A percentile compares a stretch with the other conserved stretches of the same genome.
phyloP scores from a whole-genome alignment of 192 early-diverging fungal species.

The Rhizoclosmatium sp. region DNA sequence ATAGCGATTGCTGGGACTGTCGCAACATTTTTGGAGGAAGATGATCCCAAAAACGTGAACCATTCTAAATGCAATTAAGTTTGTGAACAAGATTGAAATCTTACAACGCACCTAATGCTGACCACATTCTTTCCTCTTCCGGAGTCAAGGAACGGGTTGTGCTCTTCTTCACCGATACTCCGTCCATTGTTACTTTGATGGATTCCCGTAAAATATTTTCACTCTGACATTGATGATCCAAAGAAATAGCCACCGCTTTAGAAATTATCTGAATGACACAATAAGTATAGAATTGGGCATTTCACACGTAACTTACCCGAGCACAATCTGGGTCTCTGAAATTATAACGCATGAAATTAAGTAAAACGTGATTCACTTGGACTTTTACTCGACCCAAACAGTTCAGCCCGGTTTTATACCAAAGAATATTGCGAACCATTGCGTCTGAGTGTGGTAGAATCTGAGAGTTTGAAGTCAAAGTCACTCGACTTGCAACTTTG shows the following conservation, averaged over 20 bases:
- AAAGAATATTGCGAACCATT: background rate
- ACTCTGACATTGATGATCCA: constrained; percentile 13
- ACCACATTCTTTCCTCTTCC: constrained; percentile 57
- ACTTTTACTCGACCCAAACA: background rate
- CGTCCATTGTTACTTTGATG: constrained; percentile 31
- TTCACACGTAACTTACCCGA: constrained; percentile 9
- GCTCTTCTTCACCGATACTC: constrained; percentile 49
- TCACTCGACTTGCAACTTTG: background rate
- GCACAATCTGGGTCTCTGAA: constrained; percentile 61
- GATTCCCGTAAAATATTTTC: constrained; percentile 18
- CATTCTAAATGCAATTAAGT: constrained; percentile 43
- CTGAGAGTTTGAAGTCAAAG: constrained; percentile 13
- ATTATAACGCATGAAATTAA: constrained; percentile 49
- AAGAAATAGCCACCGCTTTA: constrained; percentile 34
- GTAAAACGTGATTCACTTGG: background rate
- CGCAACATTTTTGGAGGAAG: constrained; percentile 52
- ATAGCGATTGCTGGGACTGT: constrained; percentile 39
- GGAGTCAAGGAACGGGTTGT: constrained; percentile 52
- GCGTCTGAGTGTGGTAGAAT: background rate
- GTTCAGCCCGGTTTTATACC: constrained; percentile 10
- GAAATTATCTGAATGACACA: constrained; percentile 33
- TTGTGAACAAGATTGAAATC: constrained; percentile 35
- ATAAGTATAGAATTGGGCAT: constrained; percentile 5
- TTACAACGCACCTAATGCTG: constrained; percentile 47
- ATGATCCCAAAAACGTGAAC: constrained; percentile 52